These are phyloP conservation scores for Pholiota molesta DNA, from an alignment of 768 basidiomycete species.

Conservation along the genomic window DNA sequence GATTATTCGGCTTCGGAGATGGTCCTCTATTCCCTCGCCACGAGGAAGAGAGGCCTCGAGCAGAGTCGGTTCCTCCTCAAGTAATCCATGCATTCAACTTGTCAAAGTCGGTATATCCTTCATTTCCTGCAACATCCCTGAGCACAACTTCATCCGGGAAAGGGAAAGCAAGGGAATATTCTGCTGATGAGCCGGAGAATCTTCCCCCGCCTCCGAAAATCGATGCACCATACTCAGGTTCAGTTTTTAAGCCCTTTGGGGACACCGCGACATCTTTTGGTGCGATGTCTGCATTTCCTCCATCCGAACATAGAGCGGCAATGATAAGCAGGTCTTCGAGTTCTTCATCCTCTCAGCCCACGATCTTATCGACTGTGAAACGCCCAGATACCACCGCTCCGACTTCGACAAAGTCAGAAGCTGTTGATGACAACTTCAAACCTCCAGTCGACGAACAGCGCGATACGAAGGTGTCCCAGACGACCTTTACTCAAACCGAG, in stretches of 20 bases:
- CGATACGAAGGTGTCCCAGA: not conserved
- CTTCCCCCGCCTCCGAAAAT: not conserved
- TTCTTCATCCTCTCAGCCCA: not conserved
- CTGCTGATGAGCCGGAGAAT: not conserved
- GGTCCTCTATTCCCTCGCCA: slow-evolving; percentile 23
- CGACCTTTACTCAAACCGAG: too few relatives aligned
- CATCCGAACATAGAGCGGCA: not conserved
- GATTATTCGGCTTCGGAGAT: slow-evolving; percentile 18
- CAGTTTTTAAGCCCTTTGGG: slow-evolving; percentile 10
- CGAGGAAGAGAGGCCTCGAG: slow-evolving; percentile 4
- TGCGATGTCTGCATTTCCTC: not conserved
- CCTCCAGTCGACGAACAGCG: not conserved
- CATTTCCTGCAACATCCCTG: not conserved
- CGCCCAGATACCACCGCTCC: slow-evolving; percentile 12
- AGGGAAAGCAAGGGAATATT: slow-evolving; percentile 5
- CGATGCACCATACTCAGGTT: slow-evolving; percentile 5
- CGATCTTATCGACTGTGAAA: slow-evolving; percentile 8
- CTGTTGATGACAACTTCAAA: not conserved
- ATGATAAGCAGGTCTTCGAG: slow-evolving; percentile 7
- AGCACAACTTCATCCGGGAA: not conserved
- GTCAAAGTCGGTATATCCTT: slow-evolving; percentile 4
- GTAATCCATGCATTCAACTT: slow-evolving; percentile 9
- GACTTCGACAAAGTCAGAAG: slow-evolving; percentile 12
- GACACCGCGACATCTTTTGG: not conserved
- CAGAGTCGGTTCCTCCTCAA: slow-evolving; percentile 23